phyloP scores from a whole-genome alignment of 257 asterid species.

The Solanum sejunctum region DNA sequence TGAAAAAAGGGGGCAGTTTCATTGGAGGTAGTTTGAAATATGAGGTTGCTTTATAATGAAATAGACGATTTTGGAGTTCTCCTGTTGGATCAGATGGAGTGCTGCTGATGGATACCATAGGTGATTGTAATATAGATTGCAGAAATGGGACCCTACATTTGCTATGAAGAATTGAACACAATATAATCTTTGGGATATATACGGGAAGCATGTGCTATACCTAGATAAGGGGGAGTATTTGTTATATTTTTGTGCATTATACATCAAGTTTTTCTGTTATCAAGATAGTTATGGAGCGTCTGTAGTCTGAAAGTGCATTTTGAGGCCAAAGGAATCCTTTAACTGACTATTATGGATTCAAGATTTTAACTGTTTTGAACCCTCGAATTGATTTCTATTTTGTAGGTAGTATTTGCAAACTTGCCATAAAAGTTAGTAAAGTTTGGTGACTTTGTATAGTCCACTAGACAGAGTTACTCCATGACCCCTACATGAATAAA shows the following conservation, averaged over 20 bases:
- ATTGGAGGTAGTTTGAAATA: background rate
- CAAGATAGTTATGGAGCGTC: background rate
- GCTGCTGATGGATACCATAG: background rate
- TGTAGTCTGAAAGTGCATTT: background rate
- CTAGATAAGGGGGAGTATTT: background rate
- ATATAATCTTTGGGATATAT: background rate
- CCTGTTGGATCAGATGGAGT: background rate
- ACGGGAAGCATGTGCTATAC: background rate
- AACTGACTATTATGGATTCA: background rate
- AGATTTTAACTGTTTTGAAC: background rate
- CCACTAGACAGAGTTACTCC: background rate
- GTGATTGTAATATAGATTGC: background rate
- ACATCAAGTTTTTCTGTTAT: background rate
- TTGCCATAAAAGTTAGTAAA: background rate
- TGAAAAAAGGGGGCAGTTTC: background rate
- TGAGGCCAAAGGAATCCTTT: background rate
- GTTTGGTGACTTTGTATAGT: background rate
- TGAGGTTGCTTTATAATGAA: background rate
- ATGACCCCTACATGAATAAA: background rate
- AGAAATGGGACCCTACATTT: background rate
- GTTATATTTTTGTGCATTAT: background rate
- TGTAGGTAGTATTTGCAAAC: background rate
- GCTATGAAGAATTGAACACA: background rate
- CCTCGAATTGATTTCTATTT: background rate
- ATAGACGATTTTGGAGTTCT: background rate